Evolutionary conservation across 495 filamentous ascomycete genomes (phyloP), one percentile per base, ranked within the genome.

Genomic region (Pseudomonodictys pantanalensis): DNA sequence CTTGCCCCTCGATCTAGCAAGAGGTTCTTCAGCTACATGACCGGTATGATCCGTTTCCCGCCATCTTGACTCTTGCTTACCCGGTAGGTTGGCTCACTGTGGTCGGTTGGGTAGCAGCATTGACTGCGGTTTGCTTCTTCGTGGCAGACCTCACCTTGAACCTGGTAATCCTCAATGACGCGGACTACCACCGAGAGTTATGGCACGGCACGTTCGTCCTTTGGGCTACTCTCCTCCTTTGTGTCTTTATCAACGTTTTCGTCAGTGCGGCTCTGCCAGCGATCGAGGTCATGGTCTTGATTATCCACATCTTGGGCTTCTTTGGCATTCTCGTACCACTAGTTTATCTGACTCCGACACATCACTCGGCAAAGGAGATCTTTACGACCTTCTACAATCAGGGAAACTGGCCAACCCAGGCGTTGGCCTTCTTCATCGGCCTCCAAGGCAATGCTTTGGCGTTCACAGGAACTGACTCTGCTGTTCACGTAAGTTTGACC

Each of bases 311-410:
- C n/a, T 67, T 80, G 18, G 82, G 81, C 1, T 78, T 88, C 42
- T 84, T 88, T 61, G 82, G 76, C 7, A 77, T 87, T 26, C 68
- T 87, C 25, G 79, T 86, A 15, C 80, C 82, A 0, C 66, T 88
- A 11, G 76, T 77, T 66, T 76, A 80, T 39, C 74, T 84, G 48
- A 74, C 77, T 5, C 77, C 78, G 6, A 8, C 44, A n/a, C 75
- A 75, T 72, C 75, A 57, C 26, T 74, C 71, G 28, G 73, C 76
- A 0, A 68, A 72, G 12, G 74, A 72, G 20, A 79, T 85, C 20
- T 81, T 85, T 58, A 76, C 77, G 3, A 70, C 75, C 1, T 81
- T 83, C 62, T 67, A 73, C 28, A 81, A 84, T 58, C 71, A 71
- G 12, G 82, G 80, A 10, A 72, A 73, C 32, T 86, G 82, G 83